phyloP scores from a whole-genome alignment of 1,139 yeast genomes.

The Yamadazyma mexicana region DNA sequence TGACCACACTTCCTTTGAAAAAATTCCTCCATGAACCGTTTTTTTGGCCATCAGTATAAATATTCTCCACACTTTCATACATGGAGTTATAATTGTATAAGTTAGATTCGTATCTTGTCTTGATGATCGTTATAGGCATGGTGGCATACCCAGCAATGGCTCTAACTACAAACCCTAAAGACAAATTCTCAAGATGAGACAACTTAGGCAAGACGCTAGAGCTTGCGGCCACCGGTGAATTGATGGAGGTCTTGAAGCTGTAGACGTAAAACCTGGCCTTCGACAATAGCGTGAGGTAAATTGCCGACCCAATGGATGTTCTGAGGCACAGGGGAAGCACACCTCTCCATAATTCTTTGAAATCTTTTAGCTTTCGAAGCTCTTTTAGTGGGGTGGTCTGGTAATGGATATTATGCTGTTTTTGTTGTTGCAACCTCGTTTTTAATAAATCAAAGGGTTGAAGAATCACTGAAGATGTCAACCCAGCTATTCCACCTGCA shows the following conservation, averaged over 20 bases:
- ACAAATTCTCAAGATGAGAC: slow-evolving; percentile 65
- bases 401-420: slow-evolving; percentile 37
- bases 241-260: slow-evolving; percentile 19
- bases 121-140: slow-evolving; percentile 98
- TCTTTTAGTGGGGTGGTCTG: slow-evolving; percentile 39
- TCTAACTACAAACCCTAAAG: slow-evolving; percentile 78
- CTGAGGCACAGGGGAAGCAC: slow-evolving; percentile 87
- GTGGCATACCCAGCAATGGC: slow-evolving; percentile 82
- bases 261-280: slow-evolving; percentile 57
- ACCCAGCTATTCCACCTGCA: slow-evolving; percentile 85
- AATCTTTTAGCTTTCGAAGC: slow-evolving; percentile 45
- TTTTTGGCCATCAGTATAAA: slow-evolving; percentile 40
- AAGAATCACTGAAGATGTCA: slow-evolving; percentile 74
- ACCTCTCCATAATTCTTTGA: slow-evolving; percentile 82
- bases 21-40: slow-evolving; percentile 57
- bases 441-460: slow-evolving; percentile 92
- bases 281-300: slow-evolving; percentile 76
- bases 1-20: slow-evolving; percentile 84
- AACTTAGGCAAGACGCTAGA: slow-evolving; percentile 61
- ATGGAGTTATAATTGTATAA: slow-evolving; percentile 69
- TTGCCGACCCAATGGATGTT: slow-evolving; percentile 87
- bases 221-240: slow-evolving; percentile 3
- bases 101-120: slow-evolving; percentile 84
- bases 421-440: slow-evolving; percentile 83
- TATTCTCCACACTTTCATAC: slow-evolving; percentile 58